These are phyloP conservation scores for Ricinus communis DNA, from an alignment of 345 rosid species.

Conservation along the genomic window DNA sequence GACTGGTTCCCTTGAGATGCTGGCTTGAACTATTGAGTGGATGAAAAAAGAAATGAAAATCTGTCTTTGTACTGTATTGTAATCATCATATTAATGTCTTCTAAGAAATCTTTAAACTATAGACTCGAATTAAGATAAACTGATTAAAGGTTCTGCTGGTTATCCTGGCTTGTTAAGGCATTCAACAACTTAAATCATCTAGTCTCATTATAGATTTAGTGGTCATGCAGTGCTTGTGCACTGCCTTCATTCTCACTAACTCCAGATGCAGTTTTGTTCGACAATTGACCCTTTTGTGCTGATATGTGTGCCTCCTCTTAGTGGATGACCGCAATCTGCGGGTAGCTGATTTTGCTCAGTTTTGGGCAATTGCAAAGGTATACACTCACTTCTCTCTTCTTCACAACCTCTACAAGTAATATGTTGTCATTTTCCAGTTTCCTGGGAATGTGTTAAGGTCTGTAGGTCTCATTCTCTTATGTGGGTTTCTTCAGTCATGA, in stretches of 20 bases:
- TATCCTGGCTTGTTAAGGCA: conserved; percentile 29
- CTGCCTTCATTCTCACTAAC: conserved; percentile 91
- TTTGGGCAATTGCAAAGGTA: conserved; percentile 99
- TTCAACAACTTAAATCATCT: conserved; percentile 42
- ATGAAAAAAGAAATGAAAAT: conserved; percentile 24
- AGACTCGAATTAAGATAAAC: conserved; percentile 31
- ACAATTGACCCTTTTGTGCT: conserved; percentile 95
- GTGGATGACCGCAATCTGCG: conserved; percentile 99
- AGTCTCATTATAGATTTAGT: conserved; percentile 66
- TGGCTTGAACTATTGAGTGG: conserved; percentile 27
- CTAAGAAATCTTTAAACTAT: conserved; percentile 21
- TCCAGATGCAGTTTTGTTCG: conserved; percentile 95
- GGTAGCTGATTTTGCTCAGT: conserved; percentile 99
- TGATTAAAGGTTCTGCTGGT: conserved; percentile 25
- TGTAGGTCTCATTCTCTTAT: conserved; percentile 30
- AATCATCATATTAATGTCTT: conserved; percentile 5
- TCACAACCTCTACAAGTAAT: conserved; percentile 42
- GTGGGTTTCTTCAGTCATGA: conserved; percentile 22
- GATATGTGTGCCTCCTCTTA: conserved; percentile 97
- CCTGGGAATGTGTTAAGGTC: conserved; percentile 40
- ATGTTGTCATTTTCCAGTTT: conserved; percentile 32
- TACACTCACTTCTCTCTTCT: conserved; percentile 67
- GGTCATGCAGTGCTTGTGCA: conserved; percentile 77
- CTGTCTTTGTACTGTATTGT: background rate
- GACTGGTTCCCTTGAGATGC: conserved; percentile 17